Evolutionary conservation across 805 yeast species (phyloP), one percentile per base, ranked within the genome.

Genomic region (Starmerella potacharoeniae): DNA sequence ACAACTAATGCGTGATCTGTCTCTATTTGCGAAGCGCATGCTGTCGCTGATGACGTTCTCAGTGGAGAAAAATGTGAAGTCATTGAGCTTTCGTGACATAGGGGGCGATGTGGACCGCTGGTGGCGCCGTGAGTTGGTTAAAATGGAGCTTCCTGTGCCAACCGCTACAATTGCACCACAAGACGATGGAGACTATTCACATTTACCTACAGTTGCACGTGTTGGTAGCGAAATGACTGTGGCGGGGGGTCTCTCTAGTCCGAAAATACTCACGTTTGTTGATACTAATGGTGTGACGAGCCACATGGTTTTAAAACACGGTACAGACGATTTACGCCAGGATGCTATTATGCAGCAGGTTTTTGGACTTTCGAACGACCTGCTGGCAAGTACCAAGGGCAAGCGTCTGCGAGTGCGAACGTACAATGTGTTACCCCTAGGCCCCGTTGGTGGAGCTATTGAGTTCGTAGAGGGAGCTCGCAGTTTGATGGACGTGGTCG

Each of bases 261-360:
- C 99, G 0, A 91, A 91, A 65, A 84, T 95, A 51, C 73, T 83
- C 51, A 76, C 71, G 1, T 70, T 86, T 52, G 51, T 48, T 0
- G 68, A 82, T 14, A 74, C 82, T 0, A 77, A 81, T 63, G 97
- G 97, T 0, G 59, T 68, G 0, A 63, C 55, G 0, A 83, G 79
- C 56, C 79, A 74, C 54, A 76, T 84, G 65, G 71, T 93, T 17
- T 70, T 90, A 60, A 93, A 93, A 66, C 48, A 52, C 14, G 89
- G 95, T 6, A 77, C 86, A 9, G 98, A 93, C 69, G 98, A 93
- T 69, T 71, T 93, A 52, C 73, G 97, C 51, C 98, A 95, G 69
- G 99, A 93, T 70, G 86, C 95, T 0, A 87, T 93, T 55, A 95
- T 93, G 98, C 95, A 91, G 67, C 97, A 93, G 66, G 97, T 91